Evolutionary conservation across 2,329 filamentous ascomycete species (phyloP).

Genomic region (Colletotrichum godetiae): DNA sequence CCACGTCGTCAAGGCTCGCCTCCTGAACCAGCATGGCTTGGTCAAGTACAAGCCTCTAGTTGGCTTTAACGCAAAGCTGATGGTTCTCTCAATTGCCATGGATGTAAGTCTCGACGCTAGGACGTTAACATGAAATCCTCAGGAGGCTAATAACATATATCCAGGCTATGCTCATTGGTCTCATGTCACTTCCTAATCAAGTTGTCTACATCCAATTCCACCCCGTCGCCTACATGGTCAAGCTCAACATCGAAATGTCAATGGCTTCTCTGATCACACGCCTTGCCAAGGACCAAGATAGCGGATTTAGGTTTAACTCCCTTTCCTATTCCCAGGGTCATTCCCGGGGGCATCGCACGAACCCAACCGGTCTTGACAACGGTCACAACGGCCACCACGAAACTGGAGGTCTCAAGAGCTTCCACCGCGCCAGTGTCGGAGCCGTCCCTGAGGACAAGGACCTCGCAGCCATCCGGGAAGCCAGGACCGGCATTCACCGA

Average conservation of each 20-base stretch:
- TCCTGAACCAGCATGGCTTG: conserved; percentile 58
- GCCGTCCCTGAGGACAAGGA: background rate
- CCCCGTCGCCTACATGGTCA: conserved; percentile 63
- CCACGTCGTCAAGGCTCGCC: conserved; percentile 54
- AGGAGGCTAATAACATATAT: background rate
- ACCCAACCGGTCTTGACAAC: background rate
- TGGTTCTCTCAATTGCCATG: conserved; percentile 61
- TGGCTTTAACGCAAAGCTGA: conserved; percentile 61
- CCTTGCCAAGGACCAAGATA: conserved; percentile 31
- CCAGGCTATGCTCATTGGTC: conserved; percentile 45
- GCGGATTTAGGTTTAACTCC: conserved; percentile 21
- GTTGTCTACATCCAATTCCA: conserved; percentile 61
- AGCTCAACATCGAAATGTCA: conserved; percentile 65
- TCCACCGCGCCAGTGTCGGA: conserved; percentile 8
- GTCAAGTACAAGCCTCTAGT: conserved; percentile 63
- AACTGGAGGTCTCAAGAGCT: background rate
- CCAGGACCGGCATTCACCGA: conserved; percentile 4
- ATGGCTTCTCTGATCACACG: conserved; percentile 63
- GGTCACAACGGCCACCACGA: background rate
- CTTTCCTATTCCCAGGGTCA: conserved; percentile 21
- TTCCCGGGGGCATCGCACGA: background rate
- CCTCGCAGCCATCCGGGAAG: background rate
- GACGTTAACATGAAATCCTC: accelerated
- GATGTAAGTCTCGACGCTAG: conserved; percentile 47
- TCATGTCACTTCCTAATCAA: conserved; percentile 48